Evolutionary conservation across 129 eudicot genomes (phyloP).

Genomic region (Tanacetum coccineum): DNA sequence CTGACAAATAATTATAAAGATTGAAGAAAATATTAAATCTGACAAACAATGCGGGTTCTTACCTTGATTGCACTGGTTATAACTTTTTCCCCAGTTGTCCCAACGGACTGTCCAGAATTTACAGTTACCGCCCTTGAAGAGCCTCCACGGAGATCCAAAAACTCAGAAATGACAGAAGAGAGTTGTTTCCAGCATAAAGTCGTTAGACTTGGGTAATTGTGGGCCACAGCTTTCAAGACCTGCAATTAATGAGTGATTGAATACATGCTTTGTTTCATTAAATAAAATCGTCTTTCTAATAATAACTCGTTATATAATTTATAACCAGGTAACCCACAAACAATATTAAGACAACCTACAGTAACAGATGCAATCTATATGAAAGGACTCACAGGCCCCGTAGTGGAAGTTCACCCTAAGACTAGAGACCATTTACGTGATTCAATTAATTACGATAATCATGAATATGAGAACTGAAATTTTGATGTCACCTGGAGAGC

Average conservation of each 20-base stretch:
- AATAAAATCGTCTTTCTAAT: neutral
- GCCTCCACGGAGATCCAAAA: constrained; percentile 30
- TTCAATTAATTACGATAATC: neutral
- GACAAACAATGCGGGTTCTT: neutral
- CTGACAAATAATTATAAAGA: neutral
- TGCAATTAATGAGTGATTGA: constrained; percentile 40
- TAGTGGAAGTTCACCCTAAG: neutral
- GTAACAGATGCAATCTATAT: neutral
- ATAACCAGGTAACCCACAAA: neutral
- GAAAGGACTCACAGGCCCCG: neutral
- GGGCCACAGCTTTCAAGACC: constrained; percentile 96
- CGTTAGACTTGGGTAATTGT: constrained; percentile 79
- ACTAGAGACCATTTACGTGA: constrained; percentile 16
- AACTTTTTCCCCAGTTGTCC: constrained; percentile 55
- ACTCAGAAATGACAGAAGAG: constrained; percentile 40
- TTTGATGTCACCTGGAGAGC: constrained; percentile 75
- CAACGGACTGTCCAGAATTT: constrained; percentile 38
- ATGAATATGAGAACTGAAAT: neutral
- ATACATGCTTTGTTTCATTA: neutral
- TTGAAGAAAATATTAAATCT: neutral
- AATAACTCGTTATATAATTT: neutral
- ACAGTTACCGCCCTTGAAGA: constrained; percentile 41
- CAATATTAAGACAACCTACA: neutral
- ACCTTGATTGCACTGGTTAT: constrained; percentile 77
- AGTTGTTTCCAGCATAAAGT: constrained; percentile 69